Conservation (phyloP, 768 basidiomycete species). For the Mycena vulgaris region DNA sequence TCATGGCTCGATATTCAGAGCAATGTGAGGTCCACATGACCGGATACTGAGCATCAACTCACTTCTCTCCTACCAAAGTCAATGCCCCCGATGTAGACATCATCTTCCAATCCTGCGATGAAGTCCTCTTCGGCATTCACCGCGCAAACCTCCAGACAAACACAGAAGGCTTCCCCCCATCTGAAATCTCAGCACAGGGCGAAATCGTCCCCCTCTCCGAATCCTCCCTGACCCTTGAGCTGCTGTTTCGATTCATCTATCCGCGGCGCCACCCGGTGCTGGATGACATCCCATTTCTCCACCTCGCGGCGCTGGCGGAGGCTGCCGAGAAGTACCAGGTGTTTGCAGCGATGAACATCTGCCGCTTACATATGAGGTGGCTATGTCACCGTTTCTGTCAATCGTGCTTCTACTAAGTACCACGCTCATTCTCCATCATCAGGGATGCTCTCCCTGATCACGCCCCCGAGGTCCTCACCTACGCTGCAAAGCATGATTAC, state of each 20-base stretch:
- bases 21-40: not conserved
- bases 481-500: constrained; percentile 47
- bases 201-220: constrained; percentile 45
- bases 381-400: too few species aligned
- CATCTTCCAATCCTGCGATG: constrained; percentile 42
- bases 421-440: too few species aligned
- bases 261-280: constrained; percentile 44
- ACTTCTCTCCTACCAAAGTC: constrained; percentile 34
- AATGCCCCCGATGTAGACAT: constrained; percentile 40
- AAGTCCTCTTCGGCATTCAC: constrained; percentile 43
- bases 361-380: constrained; percentile 46
- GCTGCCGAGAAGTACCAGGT: constrained; percentile 53
- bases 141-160: constrained; percentile 40
- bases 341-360: constrained; percentile 46
- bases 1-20: not conserved
- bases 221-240: constrained; percentile 40
- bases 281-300: constrained; percentile 33
- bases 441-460: constrained; percentile 29
- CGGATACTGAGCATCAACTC: not conserved
- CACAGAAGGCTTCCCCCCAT: constrained; percentile 43
- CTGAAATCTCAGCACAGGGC: constrained; percentile 38
- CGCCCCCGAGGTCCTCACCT: constrained; percentile 42
- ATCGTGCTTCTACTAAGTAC: too few species aligned
- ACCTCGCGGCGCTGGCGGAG: constrained; percentile 43
- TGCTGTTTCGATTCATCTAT: constrained; percentile 47